Base-by-base conservation (phyloP, 1,284 basidiomycete species). In the Tylopilus sp. region DNA sequence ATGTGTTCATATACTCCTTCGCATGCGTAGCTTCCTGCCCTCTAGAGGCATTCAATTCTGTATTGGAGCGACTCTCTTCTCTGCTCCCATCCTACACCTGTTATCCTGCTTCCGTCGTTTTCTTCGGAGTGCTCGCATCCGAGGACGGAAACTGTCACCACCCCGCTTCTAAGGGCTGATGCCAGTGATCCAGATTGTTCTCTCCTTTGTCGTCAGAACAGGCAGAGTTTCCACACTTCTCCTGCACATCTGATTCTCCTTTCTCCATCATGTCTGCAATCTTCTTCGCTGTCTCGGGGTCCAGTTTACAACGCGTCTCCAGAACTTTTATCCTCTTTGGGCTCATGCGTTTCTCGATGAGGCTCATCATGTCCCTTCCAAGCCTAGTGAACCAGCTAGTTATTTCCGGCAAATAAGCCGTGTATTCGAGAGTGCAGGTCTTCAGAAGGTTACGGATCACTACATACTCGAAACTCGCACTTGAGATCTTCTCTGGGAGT, bases 231-330 rank as follows among this genome's bases (percentile, higher is more conserved):
- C n/a, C n/a, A n/a, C n/a, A n/a, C n/a, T n/a, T n/a, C n/a, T n/a
- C n/a, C n/a, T n/a, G n/a, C n/a, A n/a, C n/a, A n/a, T n/a, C n/a
- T n/a, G n/a, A n/a, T n/a, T 73, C 72, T 6, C 53, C 61, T 49
- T 63, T 70, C 38, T 68, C 68, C 67, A 79, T 76, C 65, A 79
- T 71, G 1, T 60, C 60, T 24, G 53, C 70, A 16, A 76, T 70
- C 59, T 53, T 76, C 51, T 47, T 67, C 24, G 76, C 78, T 2
- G 74, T 77, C 6, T 69, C 78, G 16, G 39, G 49, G 24, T 78
- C 72, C 64, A 77, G 60, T 56, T 72, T 72, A 62, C 79, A 77
- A 13, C 75, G 76, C 33, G 69, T 61, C 57, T 60, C 66, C 58
- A 76, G 9, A 15, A 79, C 47, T 15, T 79, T 66, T 53, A 29